Percentiles rank a stretch among this genome's conserved stretches.
These are phyloP conservation scores for Globisporangium splendens DNA, from an alignment of 352 stramenopile genomes.

Conservation along the genomic window DNA sequence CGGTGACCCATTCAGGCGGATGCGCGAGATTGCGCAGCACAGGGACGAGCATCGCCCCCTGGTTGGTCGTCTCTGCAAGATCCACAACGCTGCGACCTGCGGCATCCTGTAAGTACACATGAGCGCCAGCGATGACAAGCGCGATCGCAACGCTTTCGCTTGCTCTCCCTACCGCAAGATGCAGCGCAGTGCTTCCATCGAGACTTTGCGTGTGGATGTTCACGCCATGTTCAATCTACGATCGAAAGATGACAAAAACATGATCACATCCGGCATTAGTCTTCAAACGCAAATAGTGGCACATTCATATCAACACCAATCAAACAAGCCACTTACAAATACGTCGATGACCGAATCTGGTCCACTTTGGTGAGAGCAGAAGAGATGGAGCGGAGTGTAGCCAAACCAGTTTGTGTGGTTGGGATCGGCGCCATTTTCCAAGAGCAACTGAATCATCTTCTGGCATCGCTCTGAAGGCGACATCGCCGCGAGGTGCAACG, in stretches of 20 bases:
- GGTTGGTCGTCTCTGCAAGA: constrained; percentile 76
- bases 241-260: background rate
- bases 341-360: constrained; percentile 66
- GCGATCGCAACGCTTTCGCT: constrained; percentile 71
- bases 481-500: constrained; percentile 81
- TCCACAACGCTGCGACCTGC: constrained; percentile 81
- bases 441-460: constrained; percentile 75
- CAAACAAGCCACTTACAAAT: constrained; percentile 56
- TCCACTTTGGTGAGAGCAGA: constrained; percentile 76
- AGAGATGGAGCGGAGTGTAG: constrained; percentile 83
- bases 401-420: constrained; percentile 83
- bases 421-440: constrained; percentile 78
- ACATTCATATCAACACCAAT: background rate
- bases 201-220: constrained; percentile 81
- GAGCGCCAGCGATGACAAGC: constrained; percentile 68
- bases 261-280: background rate
- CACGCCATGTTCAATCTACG: constrained; percentile 73
- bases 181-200: constrained; percentile 79
- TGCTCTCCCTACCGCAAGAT: constrained; percentile 70
- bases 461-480: constrained; percentile 74
- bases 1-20: constrained; percentile 54
- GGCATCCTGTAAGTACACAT: constrained; percentile 78
- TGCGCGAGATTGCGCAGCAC: constrained; percentile 74
- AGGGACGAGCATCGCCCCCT: constrained; percentile 76
- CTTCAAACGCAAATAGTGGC: too few relatives aligned